These are phyloP conservation scores for Colletotrichum camelliae DNA, from an alignment of 2,329 filamentous ascomycete genomes.

Conservation along the genomic window DNA sequence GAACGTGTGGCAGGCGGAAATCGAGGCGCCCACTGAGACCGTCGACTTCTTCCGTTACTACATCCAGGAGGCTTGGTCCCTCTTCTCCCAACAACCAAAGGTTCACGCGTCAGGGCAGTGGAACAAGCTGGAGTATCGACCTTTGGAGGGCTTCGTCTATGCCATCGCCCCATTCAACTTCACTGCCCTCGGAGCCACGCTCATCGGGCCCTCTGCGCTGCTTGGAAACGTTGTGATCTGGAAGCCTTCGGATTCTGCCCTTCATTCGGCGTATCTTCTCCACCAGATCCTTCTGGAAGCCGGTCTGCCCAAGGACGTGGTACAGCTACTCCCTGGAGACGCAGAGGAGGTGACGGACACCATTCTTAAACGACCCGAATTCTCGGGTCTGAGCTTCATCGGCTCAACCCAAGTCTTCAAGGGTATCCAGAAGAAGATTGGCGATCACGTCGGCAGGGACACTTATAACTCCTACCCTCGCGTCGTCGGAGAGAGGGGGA, in stretches of 20 bases:
- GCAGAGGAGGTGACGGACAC: slow-evolving; percentile 82
- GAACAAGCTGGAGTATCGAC: slow-evolving; percentile 90
- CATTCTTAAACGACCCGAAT: slow-evolving; percentile 78
- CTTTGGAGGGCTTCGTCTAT: slow-evolving; percentile 94
- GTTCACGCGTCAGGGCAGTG: slow-evolving; percentile 86
- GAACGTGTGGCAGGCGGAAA: slow-evolving; percentile 98
- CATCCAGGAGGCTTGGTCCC: slow-evolving; percentile 89
- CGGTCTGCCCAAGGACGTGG: slow-evolving; percentile 85
- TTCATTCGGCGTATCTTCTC: slow-evolving; percentile 89
- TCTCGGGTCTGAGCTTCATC: slow-evolving; percentile 93
- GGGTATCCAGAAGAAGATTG: slow-evolving; percentile 85
- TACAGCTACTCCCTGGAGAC: slow-evolving; percentile 92
- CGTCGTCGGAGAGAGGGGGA: slow-evolving; percentile 89
- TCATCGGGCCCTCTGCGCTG: slow-evolving; percentile 81
- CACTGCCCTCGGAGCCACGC: slow-evolving; percentile 90
- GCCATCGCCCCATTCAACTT: slow-evolving; percentile 97
- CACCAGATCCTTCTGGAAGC: slow-evolving; percentile 92
- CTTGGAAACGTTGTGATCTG: slow-evolving; percentile 95
- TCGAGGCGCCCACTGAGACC: slow-evolving; percentile 93
- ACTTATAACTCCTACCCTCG: slow-evolving; percentile 86
- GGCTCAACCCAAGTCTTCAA: slow-evolving; percentile 93
- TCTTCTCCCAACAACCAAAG: slow-evolving; percentile 85
- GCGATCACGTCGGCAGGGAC: slow-evolving; percentile 78
- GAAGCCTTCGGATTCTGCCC: slow-evolving; percentile 94
- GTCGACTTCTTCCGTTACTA: slow-evolving; percentile 95